These are phyloP conservation scores for Casuarina cunninghamiana DNA, from an alignment of 306 rosid genomes.

Conservation along the genomic window DNA sequence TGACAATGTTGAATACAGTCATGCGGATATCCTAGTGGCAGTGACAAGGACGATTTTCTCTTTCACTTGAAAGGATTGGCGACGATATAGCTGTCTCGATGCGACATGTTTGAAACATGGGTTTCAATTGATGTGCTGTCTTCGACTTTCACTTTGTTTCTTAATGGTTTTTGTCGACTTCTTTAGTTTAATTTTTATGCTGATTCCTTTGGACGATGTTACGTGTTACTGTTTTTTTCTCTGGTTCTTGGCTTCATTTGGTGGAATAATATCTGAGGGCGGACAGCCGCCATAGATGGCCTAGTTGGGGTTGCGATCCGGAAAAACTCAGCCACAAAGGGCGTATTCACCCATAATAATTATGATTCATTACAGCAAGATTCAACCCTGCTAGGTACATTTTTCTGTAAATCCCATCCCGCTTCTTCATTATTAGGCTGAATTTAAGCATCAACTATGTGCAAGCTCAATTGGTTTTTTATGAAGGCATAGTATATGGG, in stretches of 20 bases:
- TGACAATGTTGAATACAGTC: conserved; percentile 44
- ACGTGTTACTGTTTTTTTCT: background rate
- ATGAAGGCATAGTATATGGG: too few relatives aligned
- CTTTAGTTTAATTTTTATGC: too few relatives aligned
- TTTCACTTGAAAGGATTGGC: background rate
- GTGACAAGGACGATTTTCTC: background rate
- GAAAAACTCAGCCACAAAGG: background rate
- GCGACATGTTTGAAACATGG: conserved; percentile 32
- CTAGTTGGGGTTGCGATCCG: background rate
- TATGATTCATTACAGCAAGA: background rate
- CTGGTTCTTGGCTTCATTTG: background rate
- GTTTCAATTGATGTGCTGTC: background rate
- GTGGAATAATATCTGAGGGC: background rate
- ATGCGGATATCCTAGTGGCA: background rate
- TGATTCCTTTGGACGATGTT: too few relatives aligned
- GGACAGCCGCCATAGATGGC: conserved; percentile 14
- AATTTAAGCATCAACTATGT: too few relatives aligned
- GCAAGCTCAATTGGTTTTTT: too few relatives aligned
- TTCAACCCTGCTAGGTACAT: too few relatives aligned
- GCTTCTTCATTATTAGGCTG: too few relatives aligned
- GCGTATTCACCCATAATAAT: background rate
- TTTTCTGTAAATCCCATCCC: too few relatives aligned
- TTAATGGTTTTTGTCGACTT: background rate
- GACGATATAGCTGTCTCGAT: conserved; percentile 30
- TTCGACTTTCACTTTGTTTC: background rate